These are phyloP conservation scores for Huntiella bhutanensis DNA, from an alignment of 2,329 filamentous ascomycete species.

Conservation along the genomic window DNA sequence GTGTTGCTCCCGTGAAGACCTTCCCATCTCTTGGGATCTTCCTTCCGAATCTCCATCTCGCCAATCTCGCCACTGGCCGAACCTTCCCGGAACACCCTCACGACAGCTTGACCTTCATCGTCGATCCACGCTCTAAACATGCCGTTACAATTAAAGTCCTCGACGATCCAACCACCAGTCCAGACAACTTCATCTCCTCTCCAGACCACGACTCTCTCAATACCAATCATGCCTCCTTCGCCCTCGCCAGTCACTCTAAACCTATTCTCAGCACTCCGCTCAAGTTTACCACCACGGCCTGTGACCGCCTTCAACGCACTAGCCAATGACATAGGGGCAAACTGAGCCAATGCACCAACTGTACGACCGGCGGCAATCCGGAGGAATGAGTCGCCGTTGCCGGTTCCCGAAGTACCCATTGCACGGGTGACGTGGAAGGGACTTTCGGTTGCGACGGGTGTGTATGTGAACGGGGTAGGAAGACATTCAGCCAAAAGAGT, in stretches of 20 bases:
- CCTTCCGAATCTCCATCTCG: conserved; percentile 1
- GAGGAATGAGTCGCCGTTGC: conserved; percentile 78
- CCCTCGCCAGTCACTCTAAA: conserved; percentile 60
- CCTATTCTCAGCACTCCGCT: conserved; percentile 52
- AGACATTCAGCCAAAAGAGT: conserved; percentile 41
- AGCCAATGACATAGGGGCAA: conserved; percentile 31
- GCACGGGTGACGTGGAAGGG: conserved; percentile 21
- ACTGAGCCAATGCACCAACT: conserved; percentile 53
- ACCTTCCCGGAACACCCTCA: conserved; percentile 25
- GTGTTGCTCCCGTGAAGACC: conserved; percentile 3
- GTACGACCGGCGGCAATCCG: conserved; percentile 53
- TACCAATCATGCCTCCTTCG: conserved; percentile 70
- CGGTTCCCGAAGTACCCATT: conserved; percentile 54
- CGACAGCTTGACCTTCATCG: conserved; percentile 34
- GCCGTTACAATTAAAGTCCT: conserved; percentile 69
- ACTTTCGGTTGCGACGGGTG: conserved; percentile 15
- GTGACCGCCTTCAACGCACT: conserved; percentile 43
- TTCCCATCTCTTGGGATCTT: conserved; percentile 4
- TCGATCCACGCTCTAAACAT: conserved; percentile 73
- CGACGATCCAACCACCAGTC: conserved; percentile 36
- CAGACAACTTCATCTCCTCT: conserved; percentile 22
- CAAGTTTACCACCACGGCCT: conserved; percentile 53
- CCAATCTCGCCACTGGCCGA: conserved; percentile 4
- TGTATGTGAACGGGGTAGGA: conserved; percentile 27
- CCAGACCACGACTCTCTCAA: conserved; percentile 37